phyloP scores from a whole-genome alignment of 2,329 filamentous ascomycete genomes.

The Chrysosporium keratinophilum region DNA sequence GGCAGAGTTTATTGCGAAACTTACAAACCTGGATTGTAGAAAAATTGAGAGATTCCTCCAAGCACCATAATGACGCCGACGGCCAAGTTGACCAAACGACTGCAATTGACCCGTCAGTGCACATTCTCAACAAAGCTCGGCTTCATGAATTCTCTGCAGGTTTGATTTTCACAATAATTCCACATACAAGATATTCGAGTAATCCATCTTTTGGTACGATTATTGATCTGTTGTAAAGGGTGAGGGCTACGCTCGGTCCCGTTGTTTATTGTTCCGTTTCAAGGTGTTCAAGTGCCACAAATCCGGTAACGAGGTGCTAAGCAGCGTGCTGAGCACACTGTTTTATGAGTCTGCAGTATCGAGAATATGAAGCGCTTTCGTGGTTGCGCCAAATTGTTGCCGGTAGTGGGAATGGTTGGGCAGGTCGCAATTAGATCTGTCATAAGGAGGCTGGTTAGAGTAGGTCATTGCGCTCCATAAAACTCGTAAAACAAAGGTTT shows the following conservation, averaged over 20 bases:
- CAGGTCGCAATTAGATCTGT: not conserved
- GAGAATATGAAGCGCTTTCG: not conserved
- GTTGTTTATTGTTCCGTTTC: not conserved
- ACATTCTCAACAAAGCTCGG: not conserved
- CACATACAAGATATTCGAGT: slow-evolving; percentile 17
- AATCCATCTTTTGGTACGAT: slow-evolving; percentile 12
- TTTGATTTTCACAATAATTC: not conserved
- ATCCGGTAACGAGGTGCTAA: not conserved
- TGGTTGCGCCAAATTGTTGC: not conserved
- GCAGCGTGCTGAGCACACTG: too few relatives aligned
- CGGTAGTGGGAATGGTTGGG: not conserved
- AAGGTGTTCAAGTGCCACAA: not conserved
- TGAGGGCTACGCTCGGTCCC: not conserved
- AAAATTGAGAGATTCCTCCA: slow-evolving; percentile 54
- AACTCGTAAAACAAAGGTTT: not conserved
- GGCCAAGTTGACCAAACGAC: slow-evolving; percentile 87
- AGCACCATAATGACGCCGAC: slow-evolving; percentile 79
- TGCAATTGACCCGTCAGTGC: slow-evolving; percentile 32
- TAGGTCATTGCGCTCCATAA: not conserved
- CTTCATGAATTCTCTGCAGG: not conserved
- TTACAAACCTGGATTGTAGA: slow-evolving; percentile 18
- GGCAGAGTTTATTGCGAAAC: slow-evolving; percentile 19
- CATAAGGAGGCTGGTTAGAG: not conserved
- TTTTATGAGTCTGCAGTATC: too few relatives aligned
- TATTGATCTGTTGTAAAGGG: not conserved